Conservation (phyloP, 148 eudicot genomes). For the Suaeda aralocaspica region DNA sequence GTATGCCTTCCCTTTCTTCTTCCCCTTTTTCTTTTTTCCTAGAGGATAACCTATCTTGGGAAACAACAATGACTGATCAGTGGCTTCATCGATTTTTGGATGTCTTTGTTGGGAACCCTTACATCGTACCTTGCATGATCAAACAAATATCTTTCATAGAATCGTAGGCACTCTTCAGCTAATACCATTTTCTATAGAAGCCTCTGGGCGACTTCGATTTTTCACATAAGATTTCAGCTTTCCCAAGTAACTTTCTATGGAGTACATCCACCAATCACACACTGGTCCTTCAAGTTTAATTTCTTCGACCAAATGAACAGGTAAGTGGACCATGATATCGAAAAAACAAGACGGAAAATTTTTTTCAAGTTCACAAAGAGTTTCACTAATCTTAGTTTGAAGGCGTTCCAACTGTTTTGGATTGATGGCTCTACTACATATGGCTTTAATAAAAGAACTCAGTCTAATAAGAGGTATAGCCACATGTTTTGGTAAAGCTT, state of each 20-base stretch:
- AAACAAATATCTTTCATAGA: neutral
- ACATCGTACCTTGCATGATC: neutral
- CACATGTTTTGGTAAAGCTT: slow-evolving; percentile 2
- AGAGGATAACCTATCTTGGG: no score
- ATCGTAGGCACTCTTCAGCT: slow-evolving; percentile 1
- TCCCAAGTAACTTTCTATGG: slow-evolving; percentile 10
- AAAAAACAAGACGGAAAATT: slow-evolving; percentile 17
- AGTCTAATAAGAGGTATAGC: neutral
- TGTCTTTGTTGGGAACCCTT: neutral
- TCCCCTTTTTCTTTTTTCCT: no score
- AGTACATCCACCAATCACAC: no score
- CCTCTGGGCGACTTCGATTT: neutral
- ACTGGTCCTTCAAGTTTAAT: no score
- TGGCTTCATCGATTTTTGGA: neutral
- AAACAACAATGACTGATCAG: neutral
- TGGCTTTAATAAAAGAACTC: no score
- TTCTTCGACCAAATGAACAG: slow-evolving; percentile 4
- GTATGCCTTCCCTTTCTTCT: no score
- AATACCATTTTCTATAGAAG: neutral
- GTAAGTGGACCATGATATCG: slow-evolving; percentile 16
- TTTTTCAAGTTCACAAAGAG: slow-evolving; percentile 6
- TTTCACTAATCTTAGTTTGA: no score
- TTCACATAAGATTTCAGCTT: slow-evolving; percentile 8
- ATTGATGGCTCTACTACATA: no score
- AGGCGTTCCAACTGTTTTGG: no score